phyloP scores from a whole-genome alignment of 768 basidiomycete genomes.

The Cyathus striatus region DNA sequence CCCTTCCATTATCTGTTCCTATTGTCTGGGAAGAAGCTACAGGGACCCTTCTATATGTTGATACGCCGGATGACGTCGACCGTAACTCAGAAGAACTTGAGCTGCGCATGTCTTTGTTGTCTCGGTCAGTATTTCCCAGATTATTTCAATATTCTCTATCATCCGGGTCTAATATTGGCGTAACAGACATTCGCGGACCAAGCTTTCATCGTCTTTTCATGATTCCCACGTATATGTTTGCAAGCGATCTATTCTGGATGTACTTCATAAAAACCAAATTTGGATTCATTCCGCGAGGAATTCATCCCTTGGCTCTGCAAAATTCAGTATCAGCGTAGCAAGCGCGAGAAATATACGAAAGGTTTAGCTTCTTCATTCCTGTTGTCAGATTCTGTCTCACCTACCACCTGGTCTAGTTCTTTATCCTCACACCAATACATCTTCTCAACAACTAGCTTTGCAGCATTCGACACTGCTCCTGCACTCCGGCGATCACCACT shows the following conservation, averaged over 20 bases:
- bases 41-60: conserved; percentile 67
- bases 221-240: conserved; percentile 95
- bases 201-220: conserved; percentile 60
- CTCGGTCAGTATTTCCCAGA: conserved; percentile 36
- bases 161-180: conserved; percentile 1
- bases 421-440: conserved; percentile 34
- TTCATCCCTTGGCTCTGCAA: conserved; percentile 93
- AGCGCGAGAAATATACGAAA: conserved; percentile 52
- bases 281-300: conserved; percentile 85
- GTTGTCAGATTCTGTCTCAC: conserved; percentile 3
- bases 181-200: conserved; percentile 64
- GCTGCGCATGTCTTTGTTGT: conserved; percentile 70
- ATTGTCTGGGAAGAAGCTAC: conserved; percentile 67
- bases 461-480: conserved; percentile 51
- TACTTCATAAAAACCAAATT: conserved; percentile 59
- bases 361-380: conserved; percentile 27
- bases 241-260: conserved; percentile 65
- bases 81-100: conserved; percentile 67
- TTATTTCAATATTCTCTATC: background rate
- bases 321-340: conserved; percentile 66
- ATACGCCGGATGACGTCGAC: conserved; percentile 65
- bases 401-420: conserved; percentile 30
- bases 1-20: conserved; percentile 33
- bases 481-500: conserved; percentile 13
- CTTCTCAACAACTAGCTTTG: conserved; percentile 46